Conservation (phyloP, 2,329 filamentous ascomycete species). For the Fusarium aywerte region DNA sequence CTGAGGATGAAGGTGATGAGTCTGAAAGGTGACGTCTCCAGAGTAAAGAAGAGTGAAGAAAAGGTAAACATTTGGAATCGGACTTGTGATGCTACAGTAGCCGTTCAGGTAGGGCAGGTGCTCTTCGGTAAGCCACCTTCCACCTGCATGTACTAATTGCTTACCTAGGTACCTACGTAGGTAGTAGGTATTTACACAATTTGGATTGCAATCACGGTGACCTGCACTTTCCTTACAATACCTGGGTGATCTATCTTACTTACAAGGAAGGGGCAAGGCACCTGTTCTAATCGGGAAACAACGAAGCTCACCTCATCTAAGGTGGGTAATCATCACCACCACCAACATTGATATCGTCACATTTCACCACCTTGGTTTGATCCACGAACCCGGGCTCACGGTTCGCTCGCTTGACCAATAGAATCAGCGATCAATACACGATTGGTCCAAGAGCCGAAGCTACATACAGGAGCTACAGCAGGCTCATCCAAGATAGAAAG, state of each 20-base stretch:
- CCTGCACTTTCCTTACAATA: background rate
- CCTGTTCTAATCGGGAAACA: conserved; percentile 11
- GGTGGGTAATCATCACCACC: conserved; percentile 1
- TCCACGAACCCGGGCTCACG: conserved; percentile 15
- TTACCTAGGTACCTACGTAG: too few species aligned
- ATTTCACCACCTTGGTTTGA: conserved; percentile 9
- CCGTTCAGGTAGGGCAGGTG: conserved; percentile 7
- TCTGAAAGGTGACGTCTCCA: conserved; percentile 35
- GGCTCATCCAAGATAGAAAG: background rate
- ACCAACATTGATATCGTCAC: conserved; percentile 6
- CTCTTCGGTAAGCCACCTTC: background rate
- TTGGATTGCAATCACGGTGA: background rate
- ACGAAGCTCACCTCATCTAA: conserved; percentile 21
- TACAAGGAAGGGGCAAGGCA: background rate
- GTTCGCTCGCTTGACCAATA: conserved; percentile 17
- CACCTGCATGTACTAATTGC: background rate
- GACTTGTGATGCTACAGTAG: conserved; percentile 19
- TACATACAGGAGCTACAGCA: background rate
- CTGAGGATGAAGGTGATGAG: conserved; percentile 18
- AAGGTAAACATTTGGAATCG: background rate
- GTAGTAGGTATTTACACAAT: too few species aligned
- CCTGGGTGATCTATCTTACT: conserved; percentile 7
- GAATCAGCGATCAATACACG: background rate
- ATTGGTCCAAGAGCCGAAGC: conserved; percentile 1
- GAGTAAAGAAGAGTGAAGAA: conserved; percentile 6